These are phyloP conservation scores for Alternaria arborescens DNA, from an alignment of 2,329 filamentous ascomycete genomes.

Conservation along the genomic window DNA sequence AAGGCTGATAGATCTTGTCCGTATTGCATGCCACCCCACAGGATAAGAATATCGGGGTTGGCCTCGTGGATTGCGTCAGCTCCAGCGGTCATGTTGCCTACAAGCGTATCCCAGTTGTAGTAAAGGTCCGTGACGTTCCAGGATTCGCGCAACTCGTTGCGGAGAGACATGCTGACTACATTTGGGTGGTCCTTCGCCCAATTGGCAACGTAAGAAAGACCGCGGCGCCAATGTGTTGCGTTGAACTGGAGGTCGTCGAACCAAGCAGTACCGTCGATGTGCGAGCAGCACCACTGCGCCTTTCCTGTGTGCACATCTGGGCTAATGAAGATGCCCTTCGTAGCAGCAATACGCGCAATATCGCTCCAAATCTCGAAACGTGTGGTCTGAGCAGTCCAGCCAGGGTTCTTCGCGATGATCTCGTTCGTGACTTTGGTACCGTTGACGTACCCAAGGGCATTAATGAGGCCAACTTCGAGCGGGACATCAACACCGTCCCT, in stretches of 20 bases:
- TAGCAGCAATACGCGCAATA: slow-evolving; percentile 36
- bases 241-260: slow-evolving; percentile 65
- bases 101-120: slow-evolving; percentile 45
- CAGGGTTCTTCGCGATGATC: slow-evolving; percentile 48
- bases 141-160: slow-evolving; percentile 63
- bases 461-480: slow-evolving; percentile 52
- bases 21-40: slow-evolving; percentile 64
- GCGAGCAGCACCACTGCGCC: slow-evolving; percentile 47
- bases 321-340: slow-evolving; percentile 42
- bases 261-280: slow-evolving; percentile 66
- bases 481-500: slow-evolving; percentile 50
- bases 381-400: slow-evolving; percentile 51
- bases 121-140: slow-evolving; percentile 38
- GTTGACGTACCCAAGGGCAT: slow-evolving; percentile 52
- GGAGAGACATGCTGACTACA: slow-evolving; percentile 64
- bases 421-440: slow-evolving; percentile 51
- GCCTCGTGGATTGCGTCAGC: slow-evolving; percentile 61
- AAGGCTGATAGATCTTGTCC: slow-evolving; percentile 61
- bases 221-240: slow-evolving; percentile 62
- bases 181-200: slow-evolving; percentile 61
- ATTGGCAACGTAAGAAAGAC: slow-evolving; percentile 61
- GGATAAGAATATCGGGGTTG: slow-evolving; percentile 62
- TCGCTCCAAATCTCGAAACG: slow-evolving; percentile 51
- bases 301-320: slow-evolving; percentile 45
- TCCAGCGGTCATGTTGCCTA: slow-evolving; percentile 57